A percentile compares a stretch with the other conserved stretches of the same genome.
These are phyloP conservation scores for Ophiosphaerella korrae DNA, from an alignment of 2,329 filamentous ascomycete species.

Conservation along the genomic window DNA sequence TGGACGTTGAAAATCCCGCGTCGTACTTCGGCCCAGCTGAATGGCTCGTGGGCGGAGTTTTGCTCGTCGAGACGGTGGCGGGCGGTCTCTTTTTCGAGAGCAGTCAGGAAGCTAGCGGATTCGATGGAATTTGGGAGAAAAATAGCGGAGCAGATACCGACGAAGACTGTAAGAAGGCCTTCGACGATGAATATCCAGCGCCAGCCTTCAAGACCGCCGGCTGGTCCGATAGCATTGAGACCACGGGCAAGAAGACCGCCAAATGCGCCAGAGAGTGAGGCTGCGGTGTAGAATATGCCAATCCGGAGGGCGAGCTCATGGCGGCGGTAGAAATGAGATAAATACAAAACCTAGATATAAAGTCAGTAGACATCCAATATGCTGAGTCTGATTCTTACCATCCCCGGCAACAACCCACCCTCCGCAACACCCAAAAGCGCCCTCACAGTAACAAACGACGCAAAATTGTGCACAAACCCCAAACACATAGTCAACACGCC, in stretches of 20 bases:
- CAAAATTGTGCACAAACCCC: slow-evolving; percentile 59
- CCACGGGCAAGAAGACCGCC: slow-evolving; percentile 67
- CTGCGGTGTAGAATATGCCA: slow-evolving; percentile 70
- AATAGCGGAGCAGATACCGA: slow-evolving; percentile 59
- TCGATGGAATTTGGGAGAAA: slow-evolving; percentile 62
- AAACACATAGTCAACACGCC: slow-evolving; percentile 64
- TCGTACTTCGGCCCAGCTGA: slow-evolving; percentile 66
- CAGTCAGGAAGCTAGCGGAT: slow-evolving; percentile 59
- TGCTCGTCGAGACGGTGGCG: slow-evolving; percentile 52
- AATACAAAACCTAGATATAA: slow-evolving; percentile 55
- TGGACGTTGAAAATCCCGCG: slow-evolving; percentile 66
- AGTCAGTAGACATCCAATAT: not conserved
- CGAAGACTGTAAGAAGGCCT: slow-evolving; percentile 59
- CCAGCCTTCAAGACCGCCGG: slow-evolving; percentile 62
- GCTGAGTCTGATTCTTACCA: slow-evolving; percentile 48
- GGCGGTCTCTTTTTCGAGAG: slow-evolving; percentile 59
- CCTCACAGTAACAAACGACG: slow-evolving; percentile 65
- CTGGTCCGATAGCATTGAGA: slow-evolving; percentile 62
- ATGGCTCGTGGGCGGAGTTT: slow-evolving; percentile 50
- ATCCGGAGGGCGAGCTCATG: slow-evolving; percentile 67
- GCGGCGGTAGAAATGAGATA: slow-evolving; percentile 66
- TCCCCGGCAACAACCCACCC: slow-evolving; percentile 69
- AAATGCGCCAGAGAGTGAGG: slow-evolving; percentile 68
- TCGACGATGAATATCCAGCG: slow-evolving; percentile 68
- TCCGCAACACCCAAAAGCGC: slow-evolving; percentile 67